Conservation (phyloP, 2,329 filamentous ascomycete genomes). For the Fusarium gaditjirri region DNA sequence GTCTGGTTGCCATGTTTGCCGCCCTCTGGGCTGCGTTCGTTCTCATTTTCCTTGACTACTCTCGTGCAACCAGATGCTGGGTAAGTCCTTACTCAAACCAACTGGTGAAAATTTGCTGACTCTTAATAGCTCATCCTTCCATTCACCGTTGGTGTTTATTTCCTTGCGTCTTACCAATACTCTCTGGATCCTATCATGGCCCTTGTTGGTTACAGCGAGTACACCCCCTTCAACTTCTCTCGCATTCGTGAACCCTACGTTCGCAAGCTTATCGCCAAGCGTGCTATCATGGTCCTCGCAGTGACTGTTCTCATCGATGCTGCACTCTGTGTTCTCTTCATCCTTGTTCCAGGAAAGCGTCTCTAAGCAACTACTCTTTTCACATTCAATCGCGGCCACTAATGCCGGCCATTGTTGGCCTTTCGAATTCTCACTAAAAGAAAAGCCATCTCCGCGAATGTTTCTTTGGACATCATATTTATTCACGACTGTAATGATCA, state of each 20-base stretch:
- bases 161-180: slow-evolving; percentile 92
- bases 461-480: slow-evolving; percentile 26
- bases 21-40: slow-evolving; percentile 95
- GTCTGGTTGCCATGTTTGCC: slow-evolving; percentile 83
- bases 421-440: slow-evolving; percentile 12
- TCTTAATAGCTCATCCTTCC: slow-evolving; percentile 74
- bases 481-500: slow-evolving; percentile 48
- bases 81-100: slow-evolving; percentile 63
- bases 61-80: slow-evolving; percentile 81
- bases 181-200: slow-evolving; percentile 92
- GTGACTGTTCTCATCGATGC: slow-evolving; percentile 82
- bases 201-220: slow-evolving; percentile 90
- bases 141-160: slow-evolving; percentile 91
- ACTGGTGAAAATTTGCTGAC: slow-evolving; percentile 15
- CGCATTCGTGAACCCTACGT: slow-evolving; percentile 92
- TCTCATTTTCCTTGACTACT: slow-evolving; percentile 88
- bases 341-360: slow-evolving; percentile 90
- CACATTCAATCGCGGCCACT: slow-evolving; percentile 25
- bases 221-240: slow-evolving; percentile 93
- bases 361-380: slow-evolving; percentile 59
- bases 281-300: slow-evolving; percentile 81
- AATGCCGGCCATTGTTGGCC: slow-evolving; percentile 42
- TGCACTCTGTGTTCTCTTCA: slow-evolving; percentile 88
- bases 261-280: slow-evolving; percentile 83
- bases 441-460: slow-evolving; percentile 31